Conservation (phyloP, 1,139 yeast genomes). For the Hyphopichia khmerensis region DNA sequence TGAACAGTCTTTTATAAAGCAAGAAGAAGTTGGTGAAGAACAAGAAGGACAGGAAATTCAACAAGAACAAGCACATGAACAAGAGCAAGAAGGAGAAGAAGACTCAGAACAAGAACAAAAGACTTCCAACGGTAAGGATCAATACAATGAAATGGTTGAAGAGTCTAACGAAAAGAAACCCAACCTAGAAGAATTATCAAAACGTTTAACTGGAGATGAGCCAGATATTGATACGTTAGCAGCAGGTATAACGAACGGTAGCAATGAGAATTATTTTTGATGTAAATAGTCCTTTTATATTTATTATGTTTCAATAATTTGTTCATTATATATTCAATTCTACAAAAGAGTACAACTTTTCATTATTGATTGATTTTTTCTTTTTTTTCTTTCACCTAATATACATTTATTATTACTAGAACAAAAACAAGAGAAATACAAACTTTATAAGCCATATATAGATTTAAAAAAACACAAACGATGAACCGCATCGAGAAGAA, state of each 20-base stretch:
- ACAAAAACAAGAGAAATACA: background rate
- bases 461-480: background rate
- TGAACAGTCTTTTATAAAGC: constrained; percentile 6
- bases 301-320: background rate
- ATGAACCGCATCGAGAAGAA: background rate
- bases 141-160: background rate
- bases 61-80: background rate
- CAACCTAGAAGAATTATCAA: background rate
- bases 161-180: background rate
- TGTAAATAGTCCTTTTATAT: background rate
- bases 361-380: too few relatives aligned
- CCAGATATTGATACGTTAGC: constrained; percentile 33
- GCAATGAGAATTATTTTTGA: constrained; percentile 14
- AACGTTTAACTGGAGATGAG: constrained; percentile 15
- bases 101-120: background rate
- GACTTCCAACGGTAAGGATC: too few relatives aligned
- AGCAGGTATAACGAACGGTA: constrained; percentile 29
- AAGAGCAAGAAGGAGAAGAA: background rate
- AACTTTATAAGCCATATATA: background rate
- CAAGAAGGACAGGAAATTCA: background rate
- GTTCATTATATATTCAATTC: background rate
- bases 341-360: background rate
- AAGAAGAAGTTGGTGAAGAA: constrained; percentile 5
- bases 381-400: background rate
- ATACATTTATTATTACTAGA: background rate